phyloP scores from a whole-genome alignment of 805 yeast genomes.

The Sugiyamaella mastotermitis region DNA sequence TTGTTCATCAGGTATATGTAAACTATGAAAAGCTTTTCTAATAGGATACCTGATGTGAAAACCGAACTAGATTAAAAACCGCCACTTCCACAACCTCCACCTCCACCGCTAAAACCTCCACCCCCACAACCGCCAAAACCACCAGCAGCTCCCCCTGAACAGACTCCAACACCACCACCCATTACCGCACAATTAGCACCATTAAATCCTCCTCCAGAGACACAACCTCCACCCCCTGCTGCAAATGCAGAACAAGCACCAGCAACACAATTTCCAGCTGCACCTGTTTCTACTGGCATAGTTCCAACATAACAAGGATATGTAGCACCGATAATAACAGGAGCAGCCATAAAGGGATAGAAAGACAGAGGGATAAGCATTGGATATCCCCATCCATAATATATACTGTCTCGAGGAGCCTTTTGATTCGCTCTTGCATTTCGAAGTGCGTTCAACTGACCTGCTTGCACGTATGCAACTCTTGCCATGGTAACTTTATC shows the following conservation, averaged over 20 bases:
- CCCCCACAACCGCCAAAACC: constrained; percentile 9
- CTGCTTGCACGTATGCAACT: too few relatives aligned
- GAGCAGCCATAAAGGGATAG: constrained; percentile 5
- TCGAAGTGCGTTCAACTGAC: background rate
- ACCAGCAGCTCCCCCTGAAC: constrained; percentile 7
- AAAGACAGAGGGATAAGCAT: background rate
- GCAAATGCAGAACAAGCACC: too few relatives aligned
- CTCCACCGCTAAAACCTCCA: background rate
- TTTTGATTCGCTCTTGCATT: background rate
- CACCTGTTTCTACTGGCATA: constrained; percentile 2
- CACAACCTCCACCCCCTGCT: too few relatives aligned
- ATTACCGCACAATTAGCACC: constrained; percentile 2
- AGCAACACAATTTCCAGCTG: constrained; percentile 5
- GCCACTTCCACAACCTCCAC: constrained; percentile 1
- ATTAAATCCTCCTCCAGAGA: constrained; percentile 2
- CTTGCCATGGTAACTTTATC: too few relatives aligned
- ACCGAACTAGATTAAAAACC: too few relatives aligned
- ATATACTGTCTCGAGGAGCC: constrained; percentile 3
- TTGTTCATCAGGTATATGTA: too few relatives aligned
- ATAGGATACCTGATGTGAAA: too few relatives aligned
- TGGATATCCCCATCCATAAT: constrained; percentile 5
- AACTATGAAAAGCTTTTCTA: too few relatives aligned
- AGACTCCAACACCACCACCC: constrained; percentile 5
- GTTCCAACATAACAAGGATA: constrained; percentile 3
- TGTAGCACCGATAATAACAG: background rate